These are phyloP conservation scores for Candida broadrunensis DNA, from an alignment of 805 yeast genomes.

Conservation along the genomic window DNA sequence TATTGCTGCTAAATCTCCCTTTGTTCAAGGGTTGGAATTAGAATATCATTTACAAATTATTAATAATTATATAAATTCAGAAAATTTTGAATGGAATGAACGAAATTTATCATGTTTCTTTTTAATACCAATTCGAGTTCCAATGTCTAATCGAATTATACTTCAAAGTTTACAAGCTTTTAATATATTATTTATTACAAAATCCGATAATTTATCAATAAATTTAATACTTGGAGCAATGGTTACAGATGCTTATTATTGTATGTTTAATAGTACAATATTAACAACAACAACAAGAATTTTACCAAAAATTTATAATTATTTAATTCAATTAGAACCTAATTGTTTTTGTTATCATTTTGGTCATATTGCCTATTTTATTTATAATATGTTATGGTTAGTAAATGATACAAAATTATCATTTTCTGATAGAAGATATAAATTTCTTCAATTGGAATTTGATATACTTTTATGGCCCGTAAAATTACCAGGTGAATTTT, in stretches of 20 bases:
- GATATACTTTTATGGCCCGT: conserved; percentile 21
- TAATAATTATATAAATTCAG: conserved; percentile 1
- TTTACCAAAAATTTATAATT: conserved; percentile 3
- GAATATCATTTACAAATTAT: conserved; percentile 6
- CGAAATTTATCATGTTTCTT: conserved; percentile 14
- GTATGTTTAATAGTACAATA: conserved; percentile 8
- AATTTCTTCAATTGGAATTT: conserved; percentile 15
- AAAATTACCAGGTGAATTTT: conserved; percentile 14
- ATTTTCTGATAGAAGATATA: conserved; percentile 6
- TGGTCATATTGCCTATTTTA: conserved; percentile 10
- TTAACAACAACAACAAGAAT: conserved; percentile 9
- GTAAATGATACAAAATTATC: conserved; percentile 1
- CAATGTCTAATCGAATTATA: conserved; percentile 6
- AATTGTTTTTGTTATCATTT: conserved; percentile 14
- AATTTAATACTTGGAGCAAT: conserved; percentile 14
- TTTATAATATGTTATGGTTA: conserved; percentile 15
- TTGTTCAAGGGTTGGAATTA: conserved; percentile 7
- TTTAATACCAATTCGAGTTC: conserved; percentile 13
- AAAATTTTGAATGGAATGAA: conserved; percentile 11
- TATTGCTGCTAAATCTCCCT: conserved; percentile 8
- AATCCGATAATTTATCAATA: conserved; percentile 1
- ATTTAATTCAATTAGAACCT: conserved; percentile 6
- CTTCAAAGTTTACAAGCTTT: conserved; percentile 8
- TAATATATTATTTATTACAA: conserved; percentile 7
- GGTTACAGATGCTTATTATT: conserved; percentile 15